Base-by-base conservation (phyloP, 768 basidiomycete species). In the Auricularia sp. region DNA sequence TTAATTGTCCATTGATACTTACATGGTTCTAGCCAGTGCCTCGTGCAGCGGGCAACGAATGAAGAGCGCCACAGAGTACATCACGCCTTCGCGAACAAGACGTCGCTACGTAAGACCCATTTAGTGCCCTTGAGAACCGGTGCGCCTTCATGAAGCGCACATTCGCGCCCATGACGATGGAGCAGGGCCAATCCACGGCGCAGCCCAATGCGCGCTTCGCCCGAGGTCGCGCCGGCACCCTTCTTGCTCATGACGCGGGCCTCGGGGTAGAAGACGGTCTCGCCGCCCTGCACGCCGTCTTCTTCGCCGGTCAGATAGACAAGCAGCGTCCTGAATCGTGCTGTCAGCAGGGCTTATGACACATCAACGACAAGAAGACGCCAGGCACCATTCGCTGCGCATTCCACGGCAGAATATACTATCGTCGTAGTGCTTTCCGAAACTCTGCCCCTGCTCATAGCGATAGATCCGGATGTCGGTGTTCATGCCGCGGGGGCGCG, bases 391-490 rank as follows among this genome's bases (percentile, higher is more conserved):
- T 39, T 53, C 33, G 51, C 60, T 23, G 47, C 34, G 21, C 43
- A 62, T 7, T 42, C 61, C 47, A 64, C 70, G 14, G 29, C 18
- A 14, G 34, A 59, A 59, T 34, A 87, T 83, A 21, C 84, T 83
- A 69, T 88, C 88, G 67, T 91, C 88, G 68, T 90, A 91, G 71
- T 90, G 89, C 14, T 84, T 82, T 23, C 87, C 87, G 73, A 91
- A 90, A 73, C 85, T 81, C 66, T 87, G 86, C 0, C 77, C 77
- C 33, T 82, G 74, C 2, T 79, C 78, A 70, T 89, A 90, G 68
- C 85, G 85, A 72, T 90, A 90, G 66, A 90, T 72, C 35, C 90
- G 77, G 36, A 91, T 90, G 70, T 90, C 90, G 1, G 86, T 81
- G 72, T 90, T 91, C 64, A 87, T 80, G 1, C 83, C 56, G 7